Base-by-base conservation (phyloP, 257 asterid species). In the Catharanthus roseus region DNA sequence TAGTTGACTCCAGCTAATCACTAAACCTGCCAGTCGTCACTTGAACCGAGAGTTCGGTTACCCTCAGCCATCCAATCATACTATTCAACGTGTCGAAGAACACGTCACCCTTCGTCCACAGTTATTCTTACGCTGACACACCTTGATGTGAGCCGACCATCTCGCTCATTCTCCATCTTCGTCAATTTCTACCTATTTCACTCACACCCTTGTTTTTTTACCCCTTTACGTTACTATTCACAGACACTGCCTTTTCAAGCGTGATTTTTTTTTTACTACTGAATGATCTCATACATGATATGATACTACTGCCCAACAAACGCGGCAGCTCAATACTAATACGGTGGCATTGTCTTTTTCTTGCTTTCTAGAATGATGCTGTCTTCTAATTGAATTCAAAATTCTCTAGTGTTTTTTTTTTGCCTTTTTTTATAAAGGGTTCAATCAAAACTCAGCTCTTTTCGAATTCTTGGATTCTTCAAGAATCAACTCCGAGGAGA, bases 401-500 rank as follows among this genome's bases (percentile, higher is more conserved):
- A 6, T 21, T 53, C 58, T 53, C 1, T 8, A n/a, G 9, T 53
- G 5, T n/a, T n/a, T n/a, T n/a, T n/a, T n/a, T n/a, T n/a, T n/a
- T n/a, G 6, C 26, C 23, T n/a, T n/a, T 26, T 28, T 54, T 54
- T 23, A 0, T 9, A 10, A 54, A 54, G 61, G 33, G 16, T 54
- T 54, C 10, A 7, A 23, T 54, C 7, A 23, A 23, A 54, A 10
- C 33, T 24, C 12, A 54, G 61, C 58, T 53, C 4, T 36, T 55
- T 24, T 55, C 45, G 8, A 55, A 36, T 34, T 53, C 6, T n/a
- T n/a, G 39, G 38, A 18, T 53, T 24, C 38, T 71, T 28, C 68
- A 58, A 63, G 70, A 33, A 49, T 60, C 63, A 47, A 33, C 76
- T 36, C 19, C 38, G 34, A 42, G 61, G 39, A 6, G 69, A 29